A percentile compares a stretch with the other conserved stretches of the same genome.
Conservation (phyloP, 75 land plant species). For the Adiantum capillusveneris region DNA sequence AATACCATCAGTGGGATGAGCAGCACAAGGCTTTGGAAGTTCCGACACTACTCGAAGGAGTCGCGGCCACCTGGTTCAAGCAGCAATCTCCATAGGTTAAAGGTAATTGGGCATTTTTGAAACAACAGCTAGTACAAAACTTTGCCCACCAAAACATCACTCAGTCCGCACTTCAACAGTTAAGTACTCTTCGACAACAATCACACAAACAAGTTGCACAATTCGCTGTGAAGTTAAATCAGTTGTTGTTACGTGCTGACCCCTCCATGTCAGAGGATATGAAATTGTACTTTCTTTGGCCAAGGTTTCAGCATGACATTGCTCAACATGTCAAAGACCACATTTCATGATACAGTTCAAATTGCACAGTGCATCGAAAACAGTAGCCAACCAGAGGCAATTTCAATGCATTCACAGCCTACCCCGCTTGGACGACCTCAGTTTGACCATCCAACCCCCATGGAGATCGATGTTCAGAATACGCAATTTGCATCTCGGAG, state of each 20-base stretch:
- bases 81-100: not conserved
- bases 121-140: not conserved
- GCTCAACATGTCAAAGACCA: not conserved
- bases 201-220: not conserved
- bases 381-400: not conserved
- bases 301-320: not conserved
- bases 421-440: not conserved
- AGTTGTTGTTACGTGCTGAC: not conserved
- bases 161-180: not conserved
- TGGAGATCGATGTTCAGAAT: slow-evolving; percentile 4
- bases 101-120: not conserved
- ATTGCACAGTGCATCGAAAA: not conserved
- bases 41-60: not conserved
- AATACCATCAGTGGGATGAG: not conserved
- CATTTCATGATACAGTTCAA: not conserved
- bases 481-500: not conserved
- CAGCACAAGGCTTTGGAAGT: not conserved
- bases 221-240: slow-evolving; percentile 1
- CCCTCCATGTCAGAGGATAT: not conserved
- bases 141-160: slow-evolving; percentile 3
- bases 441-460: not conserved
- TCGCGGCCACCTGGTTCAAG: not conserved
- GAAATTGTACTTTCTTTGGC: not conserved
- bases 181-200: not conserved
- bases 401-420: not conserved